Evolutionary conservation across 257 asterid genomes (phyloP), one percentile per base, ranked within the genome.

Genomic region (Nicotiana otophora): DNA sequence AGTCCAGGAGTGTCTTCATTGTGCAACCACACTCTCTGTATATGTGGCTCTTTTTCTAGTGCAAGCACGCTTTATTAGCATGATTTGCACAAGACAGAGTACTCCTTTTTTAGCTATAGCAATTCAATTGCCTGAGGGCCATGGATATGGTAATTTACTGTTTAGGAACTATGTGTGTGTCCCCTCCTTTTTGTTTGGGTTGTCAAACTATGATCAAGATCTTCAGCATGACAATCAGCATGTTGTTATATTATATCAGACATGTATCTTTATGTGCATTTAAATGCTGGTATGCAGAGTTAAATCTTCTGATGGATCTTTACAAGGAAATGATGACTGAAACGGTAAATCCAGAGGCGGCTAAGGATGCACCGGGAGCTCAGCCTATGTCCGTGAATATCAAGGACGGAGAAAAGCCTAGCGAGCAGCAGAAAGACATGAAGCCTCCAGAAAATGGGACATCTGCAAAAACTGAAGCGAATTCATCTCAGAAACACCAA

Each of bases 21-120:
- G 5, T 98, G 99, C 2, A 94, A 86, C 97, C 97, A 95, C 34
- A 95, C 98, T 62, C 98, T 84, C 23, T 88, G 87, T 14, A 92
- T 82, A 75, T 95, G 97, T 2, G 97, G 88, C 74, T 93, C 96
- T 83, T 90, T 96, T 81, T 89, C 82, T 19, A 88, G 82, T 7
- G 97, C 94, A 28, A 92, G 83, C 16, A 95, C 97, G 48, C 48
- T 51, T 15, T 16, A 26, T 51, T 51, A 14, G 80, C 42, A 26
- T 74, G 62, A 48, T 48, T 4, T 0, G 63, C 80, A 74, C 60
- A 20, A 70, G 6, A 70, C n/a, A 1, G n/a, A 70, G 33, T 31
- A 2, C 4, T 31, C 33, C 4, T 31, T 31, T 31, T 31, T 75
- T 26, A 26, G 80, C 80, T 51, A 51, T 51, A 75, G 62, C 80